phyloP scores from a whole-genome alignment of 176 grass and related monocot genomes.

The Cymbopogon citratus region DNA sequence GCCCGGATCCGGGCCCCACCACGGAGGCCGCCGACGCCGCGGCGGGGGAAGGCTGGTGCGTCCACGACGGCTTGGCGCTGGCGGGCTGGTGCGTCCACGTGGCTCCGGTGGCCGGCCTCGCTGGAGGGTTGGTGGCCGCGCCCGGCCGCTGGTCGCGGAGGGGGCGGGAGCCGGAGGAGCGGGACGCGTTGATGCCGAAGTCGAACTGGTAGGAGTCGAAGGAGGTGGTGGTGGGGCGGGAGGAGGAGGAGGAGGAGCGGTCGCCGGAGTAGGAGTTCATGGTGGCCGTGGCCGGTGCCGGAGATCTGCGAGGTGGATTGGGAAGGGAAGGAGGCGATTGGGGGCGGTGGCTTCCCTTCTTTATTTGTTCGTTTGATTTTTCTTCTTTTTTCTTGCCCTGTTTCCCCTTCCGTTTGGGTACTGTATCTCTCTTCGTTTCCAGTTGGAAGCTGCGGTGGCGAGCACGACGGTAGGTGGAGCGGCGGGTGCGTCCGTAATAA shows the following conservation, averaged over 20 bases:
- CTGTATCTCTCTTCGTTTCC: not conserved
- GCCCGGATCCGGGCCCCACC: slow-evolving; percentile 37
- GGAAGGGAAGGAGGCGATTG: slow-evolving; percentile 13
- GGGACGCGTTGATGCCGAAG: slow-evolving; percentile 60
- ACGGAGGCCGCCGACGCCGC: slow-evolving; percentile 9
- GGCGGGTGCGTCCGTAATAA: not conserved
- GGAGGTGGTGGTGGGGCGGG: slow-evolving; percentile 49
- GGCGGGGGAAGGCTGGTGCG: slow-evolving; percentile 56
- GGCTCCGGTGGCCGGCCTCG: slow-evolving; percentile 28
- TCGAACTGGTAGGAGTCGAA: slow-evolving; percentile 95
- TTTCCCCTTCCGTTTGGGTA: not conserved
- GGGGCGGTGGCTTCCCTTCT: slow-evolving; percentile 7
- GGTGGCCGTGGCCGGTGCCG: slow-evolving; percentile 31
- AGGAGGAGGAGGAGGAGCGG: slow-evolving; percentile 33
- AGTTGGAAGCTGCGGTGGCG: not conserved
- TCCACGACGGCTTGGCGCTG: slow-evolving; percentile 58
- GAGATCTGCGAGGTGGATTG: slow-evolving; percentile 42
- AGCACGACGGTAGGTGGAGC: not conserved
- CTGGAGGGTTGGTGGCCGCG: slow-evolving; percentile 21
- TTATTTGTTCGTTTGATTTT: slow-evolving; percentile 21
- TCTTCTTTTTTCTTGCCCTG: not conserved
- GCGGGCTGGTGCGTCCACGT: slow-evolving; percentile 50
- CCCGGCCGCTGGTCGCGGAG: slow-evolving; percentile 56
- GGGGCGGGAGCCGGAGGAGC: slow-evolving; percentile 58
- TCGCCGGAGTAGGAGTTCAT: slow-evolving; percentile 67